phyloP scores from a whole-genome alignment of 192 early-diverging fungal species.

The Spizellomyces sp. region DNA sequence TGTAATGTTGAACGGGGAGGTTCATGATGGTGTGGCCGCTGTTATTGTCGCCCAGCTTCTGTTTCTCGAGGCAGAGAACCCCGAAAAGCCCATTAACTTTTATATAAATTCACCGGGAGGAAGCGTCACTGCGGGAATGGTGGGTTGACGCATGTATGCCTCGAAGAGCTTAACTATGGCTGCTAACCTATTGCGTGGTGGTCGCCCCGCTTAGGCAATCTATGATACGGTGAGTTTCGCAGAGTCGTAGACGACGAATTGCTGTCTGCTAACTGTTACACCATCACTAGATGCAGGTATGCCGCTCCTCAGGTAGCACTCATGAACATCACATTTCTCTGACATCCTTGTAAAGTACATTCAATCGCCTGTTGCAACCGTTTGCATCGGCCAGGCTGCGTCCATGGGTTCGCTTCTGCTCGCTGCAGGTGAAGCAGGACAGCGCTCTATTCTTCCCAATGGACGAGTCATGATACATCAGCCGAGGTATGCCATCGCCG shows the following conservation, averaged over 20 bases:
- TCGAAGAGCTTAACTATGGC: background rate
- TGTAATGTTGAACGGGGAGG: slow-evolving; percentile 90
- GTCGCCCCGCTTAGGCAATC: slow-evolving; percentile 53
- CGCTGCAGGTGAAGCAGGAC: slow-evolving; percentile 86
- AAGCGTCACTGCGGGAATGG: slow-evolving; percentile 91
- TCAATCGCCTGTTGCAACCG: slow-evolving; percentile 85
- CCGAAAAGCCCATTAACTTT: slow-evolving; percentile 89
- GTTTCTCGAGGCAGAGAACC: slow-evolving; percentile 93
- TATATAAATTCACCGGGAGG: slow-evolving; percentile 99
- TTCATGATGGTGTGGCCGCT: slow-evolving; percentile 81
- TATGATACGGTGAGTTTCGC: slow-evolving; percentile 74
- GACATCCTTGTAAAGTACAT: slow-evolving; percentile 70
- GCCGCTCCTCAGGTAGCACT: background rate
- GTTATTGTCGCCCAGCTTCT: slow-evolving; percentile 94
- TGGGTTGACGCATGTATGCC: slow-evolving; percentile 12
- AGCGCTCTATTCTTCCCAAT: slow-evolving; percentile 85
- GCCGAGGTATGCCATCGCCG: slow-evolving; percentile 51
- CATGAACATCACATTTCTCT: too few relatives aligned
- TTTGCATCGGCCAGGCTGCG: slow-evolving; percentile 97
- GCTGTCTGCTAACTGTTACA: too few relatives aligned
- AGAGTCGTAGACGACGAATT: too few relatives aligned
- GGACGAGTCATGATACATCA: slow-evolving; percentile 97
- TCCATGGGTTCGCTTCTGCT: slow-evolving; percentile 97
- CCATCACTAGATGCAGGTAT: slow-evolving; percentile 8
- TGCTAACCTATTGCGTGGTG: slow-evolving; percentile 1